These are phyloP conservation scores for Phoma sp. DNA, from an alignment of 2,329 filamentous ascomycete species.

Conservation along the genomic window DNA sequence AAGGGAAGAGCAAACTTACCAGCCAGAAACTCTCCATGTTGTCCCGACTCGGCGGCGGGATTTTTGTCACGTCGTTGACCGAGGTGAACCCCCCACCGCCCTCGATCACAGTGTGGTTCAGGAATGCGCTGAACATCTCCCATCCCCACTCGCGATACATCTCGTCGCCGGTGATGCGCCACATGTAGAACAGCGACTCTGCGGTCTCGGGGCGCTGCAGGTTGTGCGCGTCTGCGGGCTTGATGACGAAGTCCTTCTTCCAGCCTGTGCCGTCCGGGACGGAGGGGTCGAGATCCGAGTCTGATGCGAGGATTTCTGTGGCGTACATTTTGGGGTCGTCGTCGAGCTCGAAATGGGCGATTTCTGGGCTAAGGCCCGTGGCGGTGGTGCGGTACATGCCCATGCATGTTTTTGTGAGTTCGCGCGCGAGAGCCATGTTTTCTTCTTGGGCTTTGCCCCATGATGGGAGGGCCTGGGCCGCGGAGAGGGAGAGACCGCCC, in stretches of 20 bases:
- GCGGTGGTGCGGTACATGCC: slow-evolving; percentile 92
- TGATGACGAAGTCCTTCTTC: slow-evolving; percentile 80
- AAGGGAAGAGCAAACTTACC: slow-evolving; percentile 57
- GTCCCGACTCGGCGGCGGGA: slow-evolving; percentile 75
- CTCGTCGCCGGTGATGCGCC: slow-evolving; percentile 90
- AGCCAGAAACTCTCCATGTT: slow-evolving; percentile 99
- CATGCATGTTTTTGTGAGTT: slow-evolving; percentile 97
- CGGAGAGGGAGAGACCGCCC: slow-evolving; percentile 73
- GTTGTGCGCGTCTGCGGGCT: slow-evolving; percentile 86
- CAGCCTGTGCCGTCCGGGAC: slow-evolving; percentile 62
- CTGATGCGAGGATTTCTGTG: slow-evolving; percentile 54
- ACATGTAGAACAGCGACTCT: slow-evolving; percentile 98
- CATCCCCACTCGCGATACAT: slow-evolving; percentile 96
- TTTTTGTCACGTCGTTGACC: slow-evolving; percentile 72
- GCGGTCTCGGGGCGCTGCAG: slow-evolving; percentile 94
- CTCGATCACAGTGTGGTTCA: slow-evolving; percentile 80
- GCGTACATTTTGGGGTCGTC: slow-evolving; percentile 67
- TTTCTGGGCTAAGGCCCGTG: slow-evolving; percentile 92
- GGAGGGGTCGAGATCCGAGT: slow-evolving; percentile 40
- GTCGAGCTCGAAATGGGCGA: slow-evolving; percentile 84
- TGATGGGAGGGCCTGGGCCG: slow-evolving; percentile 70
- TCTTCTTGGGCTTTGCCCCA: slow-evolving; percentile 84
- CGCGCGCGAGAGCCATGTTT: slow-evolving; percentile 84
- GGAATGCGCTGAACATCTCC: slow-evolving; percentile 95
- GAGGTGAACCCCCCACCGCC: slow-evolving; percentile 84